Evolutionary conservation across 345 rosid genomes (phyloP), one percentile per base, ranked within the genome.

Genomic region (Trapa incisa): DNA sequence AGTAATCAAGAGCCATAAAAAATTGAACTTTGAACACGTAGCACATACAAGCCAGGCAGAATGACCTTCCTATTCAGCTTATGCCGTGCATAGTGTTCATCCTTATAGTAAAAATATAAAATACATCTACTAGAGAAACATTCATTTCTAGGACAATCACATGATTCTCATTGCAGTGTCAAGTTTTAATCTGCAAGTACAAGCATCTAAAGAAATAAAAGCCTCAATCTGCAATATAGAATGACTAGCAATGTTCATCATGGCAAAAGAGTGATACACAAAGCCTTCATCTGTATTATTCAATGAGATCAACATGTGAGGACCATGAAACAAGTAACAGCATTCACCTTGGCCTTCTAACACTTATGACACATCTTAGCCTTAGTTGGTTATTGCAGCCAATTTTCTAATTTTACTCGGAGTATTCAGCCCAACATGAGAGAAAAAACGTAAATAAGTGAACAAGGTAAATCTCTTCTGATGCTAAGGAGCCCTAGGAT

Each of bases 401-500:
- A 22, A n/a, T 3, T 10, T 15, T 32, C 63, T 16, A 11, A 7
- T 8, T 58, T 29, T 5, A 8, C 6, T 58, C 35, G 38, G 32
- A 58, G 63, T 58, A 9, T 11, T 58, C 36, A 58, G 38, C 63
- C 9, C 61, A 32, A 33, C 37, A 29, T 11, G 37, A 38, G 12
- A 5, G 1, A 11, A 1, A 6, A 9, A 58, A 58, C 29, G 0
- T 35, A 58, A 32, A 58, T 37, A 32, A 58, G 16, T 9, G 37
- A 15, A 29, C 1, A 58, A 58, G 35, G 11, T 29, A 17, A 32
- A 33, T 42, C 67, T 37, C 63, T 67, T 65, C 60, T 78, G 32
- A 57, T 17, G 10, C 73, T 79, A 93, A 77, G 79, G 78, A 1
- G 89, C 93, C 81, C 89, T 84, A 0, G 97, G 97, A 65, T 89